Conservation (phyloP, 768 basidiomycete species). For the Phanerochaete sordida region DNA sequence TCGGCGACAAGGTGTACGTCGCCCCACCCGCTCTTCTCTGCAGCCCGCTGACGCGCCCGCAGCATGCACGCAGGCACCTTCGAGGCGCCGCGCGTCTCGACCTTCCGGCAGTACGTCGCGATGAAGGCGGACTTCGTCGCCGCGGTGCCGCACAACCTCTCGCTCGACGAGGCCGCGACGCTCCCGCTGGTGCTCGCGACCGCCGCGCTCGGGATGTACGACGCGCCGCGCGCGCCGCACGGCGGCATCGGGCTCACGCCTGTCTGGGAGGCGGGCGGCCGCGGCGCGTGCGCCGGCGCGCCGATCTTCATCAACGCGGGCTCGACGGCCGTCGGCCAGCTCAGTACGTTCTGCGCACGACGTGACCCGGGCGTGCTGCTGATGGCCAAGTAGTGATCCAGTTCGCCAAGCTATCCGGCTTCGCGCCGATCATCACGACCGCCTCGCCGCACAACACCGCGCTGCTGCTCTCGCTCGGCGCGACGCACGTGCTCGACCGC, state of each 20-base stretch:
- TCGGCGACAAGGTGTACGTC: constrained; percentile 39
- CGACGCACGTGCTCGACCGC: constrained; percentile 26
- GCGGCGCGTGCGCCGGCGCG: constrained; percentile 24
- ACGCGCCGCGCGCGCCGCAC: not conserved
- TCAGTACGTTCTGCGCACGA: constrained; percentile 4
- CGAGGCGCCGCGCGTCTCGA: not conserved
- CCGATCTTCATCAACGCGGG: constrained; percentile 27
- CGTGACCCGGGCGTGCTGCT: constrained; percentile 1
- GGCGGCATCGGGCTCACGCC: constrained; percentile 11
- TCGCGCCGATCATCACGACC: constrained; percentile 28
- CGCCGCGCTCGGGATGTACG: constrained; percentile 5
- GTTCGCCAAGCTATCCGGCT: constrained; percentile 22
- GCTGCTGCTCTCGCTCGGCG: constrained; percentile 23
- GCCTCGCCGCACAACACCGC: constrained; percentile 22
- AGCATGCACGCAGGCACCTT: not conserved
- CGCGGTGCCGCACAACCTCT: constrained; percentile 18
- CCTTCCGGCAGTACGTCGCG: constrained; percentile 24
- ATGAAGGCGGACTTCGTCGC: constrained; percentile 23
- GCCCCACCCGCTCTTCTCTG: not conserved
- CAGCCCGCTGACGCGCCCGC: not conserved
- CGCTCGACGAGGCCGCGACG: too few relatives aligned
- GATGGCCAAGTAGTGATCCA: constrained; percentile 17
- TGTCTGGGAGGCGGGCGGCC: constrained; percentile 21
- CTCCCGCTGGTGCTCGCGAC: not conserved
- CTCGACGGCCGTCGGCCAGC: constrained; percentile 23